Evolutionary conservation across 2,329 filamentous ascomycete genomes (phyloP).

Genomic region (Fusarium kyushuense): DNA sequence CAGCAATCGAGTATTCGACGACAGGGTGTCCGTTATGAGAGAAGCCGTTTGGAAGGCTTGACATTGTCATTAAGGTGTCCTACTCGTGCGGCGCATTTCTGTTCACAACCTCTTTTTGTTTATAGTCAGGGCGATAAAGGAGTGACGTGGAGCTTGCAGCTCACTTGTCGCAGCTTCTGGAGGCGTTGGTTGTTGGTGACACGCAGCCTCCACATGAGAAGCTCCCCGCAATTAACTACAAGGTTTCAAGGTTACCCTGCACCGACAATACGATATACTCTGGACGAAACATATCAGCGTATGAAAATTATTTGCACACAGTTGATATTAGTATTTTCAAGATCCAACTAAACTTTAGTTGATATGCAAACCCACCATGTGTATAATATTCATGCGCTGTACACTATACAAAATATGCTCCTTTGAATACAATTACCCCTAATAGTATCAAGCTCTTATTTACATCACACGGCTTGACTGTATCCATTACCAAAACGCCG

Average conservation of each 20-base stretch:
- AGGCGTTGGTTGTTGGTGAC: slow-evolving; percentile 40
- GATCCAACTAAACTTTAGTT: neutral
- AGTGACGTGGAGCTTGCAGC: slow-evolving; percentile 29
- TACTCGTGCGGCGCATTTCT: slow-evolving; percentile 59
- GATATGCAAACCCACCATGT: slow-evolving; percentile 33
- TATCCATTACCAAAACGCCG: slow-evolving; percentile 70
- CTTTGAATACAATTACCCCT: slow-evolving; percentile 1
- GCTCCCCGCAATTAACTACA: slow-evolving; percentile 40
- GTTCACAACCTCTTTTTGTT: slow-evolving; percentile 42
- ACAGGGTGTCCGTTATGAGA: slow-evolving; percentile 52
- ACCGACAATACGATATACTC: neutral
- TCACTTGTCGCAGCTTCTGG: slow-evolving; percentile 31
- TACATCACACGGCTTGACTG: slow-evolving; percentile 72
- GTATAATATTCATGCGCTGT: slow-evolving; percentile 21
- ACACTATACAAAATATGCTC: slow-evolving; percentile 27
- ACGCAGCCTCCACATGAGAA: slow-evolving; percentile 37
- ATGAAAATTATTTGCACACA: neutral
- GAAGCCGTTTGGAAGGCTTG: slow-evolving; percentile 60
- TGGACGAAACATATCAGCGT: neutral
- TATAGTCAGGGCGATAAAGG: slow-evolving; percentile 25
- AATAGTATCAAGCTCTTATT: slow-evolving; percentile 9
- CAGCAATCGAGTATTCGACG: slow-evolving; percentile 38
- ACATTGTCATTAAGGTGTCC: slow-evolving; percentile 60
- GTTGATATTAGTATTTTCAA: neutral
- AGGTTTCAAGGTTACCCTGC: slow-evolving; percentile 35